Base-by-base conservation (phyloP, 768 basidiomycete species). In the Gloeostereum incarnatum region DNA sequence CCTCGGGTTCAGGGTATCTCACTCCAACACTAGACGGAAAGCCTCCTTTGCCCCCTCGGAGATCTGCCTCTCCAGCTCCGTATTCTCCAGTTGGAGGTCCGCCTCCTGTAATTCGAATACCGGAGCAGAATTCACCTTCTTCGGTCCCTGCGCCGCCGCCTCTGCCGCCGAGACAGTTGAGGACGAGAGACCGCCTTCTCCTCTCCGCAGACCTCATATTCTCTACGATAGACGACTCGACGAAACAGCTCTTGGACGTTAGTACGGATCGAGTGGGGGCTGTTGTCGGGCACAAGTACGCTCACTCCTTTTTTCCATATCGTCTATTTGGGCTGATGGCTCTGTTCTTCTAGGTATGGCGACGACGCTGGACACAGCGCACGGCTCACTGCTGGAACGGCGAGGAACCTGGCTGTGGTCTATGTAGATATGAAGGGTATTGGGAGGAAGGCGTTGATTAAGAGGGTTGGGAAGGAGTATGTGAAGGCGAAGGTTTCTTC, bases 371-470 rank as follows among this genome's bases (percentile, higher is more conserved):
- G 66, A 7, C 63, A 76, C 31, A 73, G 68, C 14, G 74, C 78
- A 2, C 55, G 68, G 35, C 58, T 82, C 37, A 59, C 80, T 41
- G 73, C 79, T 5, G 78, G 75, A 6, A 75, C 78, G 0, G 79
- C 78, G 23, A 63, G 73, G 43, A 87, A 88, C 56, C 74, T 84
- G 9, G 78, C 71, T 3, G 62, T 87, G 25, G 79, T 89, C 16
- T 89, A 87, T 56, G 69, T 88, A 27, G 85, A 88, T 53, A 68
- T 81, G 64, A 58, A 68, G 2, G 83, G 84, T 1, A 73, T 89
- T 25, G 84, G 82, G 6, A 62, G 82, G 40, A 62, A 73, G 32
- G 85, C 83, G 9, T 54, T 89, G 37, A 55, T 89, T 51, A 80
- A 67, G 61, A 70, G 66, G 42, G 75, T 68, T 0, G 78, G 75